Percentiles rank a stretch among this genome's conserved stretches.
Evolutionary conservation across 2,329 filamentous ascomycete genomes (phyloP).

Genomic region (Aureobasidium sp.): DNA sequence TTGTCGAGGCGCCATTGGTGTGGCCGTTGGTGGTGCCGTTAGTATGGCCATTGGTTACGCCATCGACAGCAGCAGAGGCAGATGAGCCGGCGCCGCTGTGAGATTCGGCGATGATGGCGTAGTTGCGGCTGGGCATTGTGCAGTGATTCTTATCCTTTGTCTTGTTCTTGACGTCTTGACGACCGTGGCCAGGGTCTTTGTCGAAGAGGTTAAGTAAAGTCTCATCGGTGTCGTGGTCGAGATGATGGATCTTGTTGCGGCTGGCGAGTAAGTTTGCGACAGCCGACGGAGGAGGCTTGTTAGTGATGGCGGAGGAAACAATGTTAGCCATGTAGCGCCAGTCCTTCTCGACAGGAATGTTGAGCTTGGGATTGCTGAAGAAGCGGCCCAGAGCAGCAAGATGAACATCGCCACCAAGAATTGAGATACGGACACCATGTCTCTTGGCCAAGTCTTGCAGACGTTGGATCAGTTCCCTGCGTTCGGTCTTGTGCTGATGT

Average conservation of each 20-base stretch:
- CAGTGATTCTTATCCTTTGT: conserved; percentile 69
- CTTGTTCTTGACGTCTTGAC: conserved; percentile 47
- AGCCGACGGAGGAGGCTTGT: conserved; percentile 58
- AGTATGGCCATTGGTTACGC: conserved; percentile 22
- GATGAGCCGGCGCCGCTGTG: conserved; percentile 20
- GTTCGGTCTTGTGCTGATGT: conserved; percentile 82
- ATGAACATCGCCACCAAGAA: conserved; percentile 59
- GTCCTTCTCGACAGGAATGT: conserved; percentile 51
- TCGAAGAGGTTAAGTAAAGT: conserved; percentile 58
- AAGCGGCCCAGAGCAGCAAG: conserved; percentile 57
- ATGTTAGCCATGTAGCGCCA: conserved; percentile 59
- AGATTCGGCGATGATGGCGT: conserved; percentile 55
- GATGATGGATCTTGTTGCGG: conserved; percentile 59
- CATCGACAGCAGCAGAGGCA: not conserved
- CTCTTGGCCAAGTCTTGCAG: conserved; percentile 53
- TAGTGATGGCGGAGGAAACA: conserved; percentile 59
- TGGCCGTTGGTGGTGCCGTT: conserved; percentile 24
- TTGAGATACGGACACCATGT: conserved; percentile 52
- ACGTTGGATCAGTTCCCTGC: conserved; percentile 62
- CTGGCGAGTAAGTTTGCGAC: conserved; percentile 58
- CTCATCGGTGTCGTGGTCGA: conserved; percentile 57
- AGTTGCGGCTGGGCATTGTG: conserved; percentile 70
- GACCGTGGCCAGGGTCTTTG: conserved; percentile 45
- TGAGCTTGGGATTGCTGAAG: conserved; percentile 53
- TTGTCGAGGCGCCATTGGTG: conserved; percentile 12